Conservation (phyloP, 148 eudicot genomes). For the Rhododendron vialii region DNA sequence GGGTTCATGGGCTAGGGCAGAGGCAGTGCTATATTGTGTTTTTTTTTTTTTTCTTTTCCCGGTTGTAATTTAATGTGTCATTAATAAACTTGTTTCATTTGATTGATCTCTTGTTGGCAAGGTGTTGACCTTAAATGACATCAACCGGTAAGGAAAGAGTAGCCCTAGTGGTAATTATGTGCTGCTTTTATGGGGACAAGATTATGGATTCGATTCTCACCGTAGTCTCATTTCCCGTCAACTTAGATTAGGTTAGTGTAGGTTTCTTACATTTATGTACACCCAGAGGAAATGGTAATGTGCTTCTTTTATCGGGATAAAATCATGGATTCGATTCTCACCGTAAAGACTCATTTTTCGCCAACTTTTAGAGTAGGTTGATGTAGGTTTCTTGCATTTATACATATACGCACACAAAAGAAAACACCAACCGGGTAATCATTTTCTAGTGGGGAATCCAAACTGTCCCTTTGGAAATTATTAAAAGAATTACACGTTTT, state of each 20-base stretch:
- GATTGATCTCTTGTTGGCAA: too few relatives aligned
- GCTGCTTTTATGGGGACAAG: too few relatives aligned
- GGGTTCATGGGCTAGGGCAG: constrained; percentile 44
- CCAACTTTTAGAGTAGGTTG: not conserved
- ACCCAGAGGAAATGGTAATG: not conserved
- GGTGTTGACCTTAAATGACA: too few relatives aligned
- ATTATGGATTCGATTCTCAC: too few relatives aligned
- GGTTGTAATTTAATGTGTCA: too few relatives aligned
- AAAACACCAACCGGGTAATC: not conserved
- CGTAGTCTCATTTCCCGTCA: not conserved
- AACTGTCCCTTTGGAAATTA: not conserved
- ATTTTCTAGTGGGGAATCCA: not conserved
- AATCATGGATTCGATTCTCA: not conserved
- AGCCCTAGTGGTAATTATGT: too few relatives aligned
- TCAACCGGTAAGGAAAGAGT: too few relatives aligned
- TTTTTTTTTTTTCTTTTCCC: not conserved
- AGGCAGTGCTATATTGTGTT: constrained; percentile 41
- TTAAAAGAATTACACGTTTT: not conserved
- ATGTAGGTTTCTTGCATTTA: not conserved
- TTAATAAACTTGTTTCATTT: too few relatives aligned
- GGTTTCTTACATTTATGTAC: not conserved
- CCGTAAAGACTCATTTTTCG: not conserved
- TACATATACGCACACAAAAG: not conserved
- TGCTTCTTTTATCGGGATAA: too few relatives aligned
- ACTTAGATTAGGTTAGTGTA: not conserved